A percentile compares a stretch with the other conserved stretches of the same genome.
These are phyloP conservation scores for Conringia planisiliqua DNA, from an alignment of 345 rosid genomes.

Conservation along the genomic window DNA sequence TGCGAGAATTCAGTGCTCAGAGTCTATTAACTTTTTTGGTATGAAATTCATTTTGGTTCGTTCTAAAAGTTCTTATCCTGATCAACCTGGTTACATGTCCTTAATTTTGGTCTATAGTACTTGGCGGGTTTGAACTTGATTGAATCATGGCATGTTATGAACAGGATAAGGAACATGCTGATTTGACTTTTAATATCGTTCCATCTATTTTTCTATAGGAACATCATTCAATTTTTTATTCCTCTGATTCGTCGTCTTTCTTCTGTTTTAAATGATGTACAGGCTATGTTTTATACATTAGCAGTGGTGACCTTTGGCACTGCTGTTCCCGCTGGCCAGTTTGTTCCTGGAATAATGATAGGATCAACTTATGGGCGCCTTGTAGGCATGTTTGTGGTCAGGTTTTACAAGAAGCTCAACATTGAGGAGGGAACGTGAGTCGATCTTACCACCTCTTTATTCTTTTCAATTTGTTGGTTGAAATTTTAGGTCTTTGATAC, in stretches of 20 bases:
- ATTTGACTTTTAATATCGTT: not conserved
- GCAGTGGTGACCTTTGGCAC: slow-evolving; percentile 94
- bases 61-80: not conserved
- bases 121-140: not conserved
- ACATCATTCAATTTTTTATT: not conserved
- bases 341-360: slow-evolving; percentile 98
- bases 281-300: slow-evolving; percentile 94
- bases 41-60: slow-evolving; percentile 23
- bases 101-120: not conserved
- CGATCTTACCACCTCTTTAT: not conserved
- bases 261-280: slow-evolving; percentile 28
- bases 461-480: not conserved
- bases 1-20: slow-evolving; percentile 94
- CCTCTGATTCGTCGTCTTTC: not conserved
- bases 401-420: slow-evolving; percentile 81
- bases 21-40: slow-evolving; percentile 94
- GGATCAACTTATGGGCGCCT: slow-evolving; percentile 99
- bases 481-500: slow-evolving; percentile 17
- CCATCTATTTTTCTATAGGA: slow-evolving; percentile 2
- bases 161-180: slow-evolving; percentile 7
- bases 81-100: slow-evolving; percentile 2
- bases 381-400: slow-evolving; percentile 94
- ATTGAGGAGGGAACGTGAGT: slow-evolving; percentile 99
- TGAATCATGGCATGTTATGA: slow-evolving; percentile 19
- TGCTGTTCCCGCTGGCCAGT: slow-evolving; percentile 99